phyloP scores from a whole-genome alignment of 148 eudicot species.

The Oxyria digyna region DNA sequence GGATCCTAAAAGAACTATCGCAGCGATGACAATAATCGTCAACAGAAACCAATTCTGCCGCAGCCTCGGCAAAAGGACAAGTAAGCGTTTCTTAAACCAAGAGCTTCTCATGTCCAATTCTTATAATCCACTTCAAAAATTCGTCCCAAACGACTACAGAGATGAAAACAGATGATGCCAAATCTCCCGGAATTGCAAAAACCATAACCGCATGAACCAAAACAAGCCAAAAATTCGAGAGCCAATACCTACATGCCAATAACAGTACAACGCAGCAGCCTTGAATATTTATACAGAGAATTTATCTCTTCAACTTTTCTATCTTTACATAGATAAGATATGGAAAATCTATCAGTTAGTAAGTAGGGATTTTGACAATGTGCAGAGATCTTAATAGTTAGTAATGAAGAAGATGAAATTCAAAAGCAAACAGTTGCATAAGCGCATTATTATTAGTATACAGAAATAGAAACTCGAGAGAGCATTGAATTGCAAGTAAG shows the following conservation, averaged over 20 bases:
- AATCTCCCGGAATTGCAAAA: conserved; percentile 31
- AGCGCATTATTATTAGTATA: no score
- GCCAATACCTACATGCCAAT: conserved; percentile 7
- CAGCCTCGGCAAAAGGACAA: conserved; percentile 37
- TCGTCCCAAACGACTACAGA: neutral
- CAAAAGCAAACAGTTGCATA: no score
- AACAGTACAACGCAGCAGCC: neutral
- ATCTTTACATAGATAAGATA: no score
- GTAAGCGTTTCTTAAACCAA: conserved; percentile 43
- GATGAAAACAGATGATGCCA: conserved; percentile 11
- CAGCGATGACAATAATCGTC: conserved; percentile 40
- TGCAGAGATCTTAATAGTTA: neutral
- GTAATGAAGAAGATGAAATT: no score
- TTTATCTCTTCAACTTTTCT: no score
- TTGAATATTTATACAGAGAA: no score
- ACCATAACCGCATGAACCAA: conserved; percentile 20
- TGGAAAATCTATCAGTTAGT: no score
- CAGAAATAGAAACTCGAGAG: neutral
- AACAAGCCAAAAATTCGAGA: neutral
- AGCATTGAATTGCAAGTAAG: neutral
- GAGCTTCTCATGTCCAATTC: conserved; percentile 79
- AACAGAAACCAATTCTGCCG: conserved; percentile 67
- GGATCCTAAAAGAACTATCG: conserved; percentile 40
- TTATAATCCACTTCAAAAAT: conserved; percentile 6
- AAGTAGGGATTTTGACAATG: neutral